Percentiles rank a stretch among this genome's conserved stretches.
Evolutionary conservation across 805 yeast genomes (phyloP).

Genomic region (Pichia scutulata): DNA sequence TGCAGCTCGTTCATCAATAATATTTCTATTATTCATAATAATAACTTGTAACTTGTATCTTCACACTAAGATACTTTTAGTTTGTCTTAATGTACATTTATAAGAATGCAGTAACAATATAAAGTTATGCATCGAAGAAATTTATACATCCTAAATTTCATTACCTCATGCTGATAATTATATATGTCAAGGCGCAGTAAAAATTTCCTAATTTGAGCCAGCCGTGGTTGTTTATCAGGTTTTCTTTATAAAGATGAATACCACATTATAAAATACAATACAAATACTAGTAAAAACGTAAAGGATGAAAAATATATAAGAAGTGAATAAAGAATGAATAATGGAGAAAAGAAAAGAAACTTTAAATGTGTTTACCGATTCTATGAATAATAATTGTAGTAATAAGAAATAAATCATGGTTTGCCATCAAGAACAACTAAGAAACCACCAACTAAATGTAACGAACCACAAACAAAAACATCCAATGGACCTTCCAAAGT

Average conservation of each 20-base stretch:
- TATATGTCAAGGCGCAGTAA: neutral
- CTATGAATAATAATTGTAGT: neutral
- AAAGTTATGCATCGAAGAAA: neutral
- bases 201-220: neutral
- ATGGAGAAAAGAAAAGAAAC: neutral
- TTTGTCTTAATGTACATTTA: neutral
- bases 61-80: neutral
- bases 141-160: neutral
- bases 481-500: constrained; percentile 45
- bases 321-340: neutral
- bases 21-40: constrained; percentile 18
- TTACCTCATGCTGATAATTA: neutral
- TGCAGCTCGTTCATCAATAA: constrained; percentile 25
- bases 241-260: no score
- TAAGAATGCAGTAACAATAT: no score
- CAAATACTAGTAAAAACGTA: no score
- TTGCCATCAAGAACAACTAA: constrained; percentile 66
- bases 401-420: neutral
- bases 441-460: constrained; percentile 92
- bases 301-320: neutral
- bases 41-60: neutral
- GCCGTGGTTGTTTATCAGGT: neutral
- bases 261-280: no score
- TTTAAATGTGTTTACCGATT: neutral
- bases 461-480: constrained; percentile 88